A percentile compares a stretch with the other conserved stretches of the same genome.
phyloP scores from a whole-genome alignment of 108 stramenopile genomes.

The Nannochloropsis granulata region DNA sequence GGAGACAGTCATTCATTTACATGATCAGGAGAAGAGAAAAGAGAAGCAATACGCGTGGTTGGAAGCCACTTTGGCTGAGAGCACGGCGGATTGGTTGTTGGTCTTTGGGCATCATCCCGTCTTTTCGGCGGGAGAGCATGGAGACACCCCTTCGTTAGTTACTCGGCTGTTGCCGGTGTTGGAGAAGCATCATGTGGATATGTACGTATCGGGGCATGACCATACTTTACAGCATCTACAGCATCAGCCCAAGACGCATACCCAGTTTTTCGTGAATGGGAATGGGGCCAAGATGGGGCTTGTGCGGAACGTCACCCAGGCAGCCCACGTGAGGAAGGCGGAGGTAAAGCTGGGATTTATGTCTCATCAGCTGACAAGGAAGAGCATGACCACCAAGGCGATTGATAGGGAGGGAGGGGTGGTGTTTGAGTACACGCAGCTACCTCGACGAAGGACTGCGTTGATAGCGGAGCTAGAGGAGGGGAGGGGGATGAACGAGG shows the following conservation, averaged over 20 bases:
- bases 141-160: neutral
- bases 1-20: neutral
- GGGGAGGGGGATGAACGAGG: too few species aligned
- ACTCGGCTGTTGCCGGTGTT: neutral
- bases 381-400: neutral
- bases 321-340: neutral
- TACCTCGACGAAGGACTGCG: neutral
- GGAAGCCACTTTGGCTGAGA: neutral
- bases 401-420: neutral
- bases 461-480: too few species aligned
- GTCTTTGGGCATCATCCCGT: neutral
- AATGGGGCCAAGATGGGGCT: neutral
- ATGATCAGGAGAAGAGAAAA: neutral
- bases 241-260: neutral
- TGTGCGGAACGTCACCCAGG: neutral
- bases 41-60: neutral
- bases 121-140: neutral
- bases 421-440: neutral
- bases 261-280: neutral
- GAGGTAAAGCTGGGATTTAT: neutral
- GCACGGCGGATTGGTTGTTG: neutral
- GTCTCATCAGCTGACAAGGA: neutral
- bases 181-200: neutral
- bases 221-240: neutral
- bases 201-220: neutral